These are phyloP conservation scores for Daldinia concentrica DNA, from an alignment of 495 filamentous ascomycete genomes.

Conservation along the genomic window DNA sequence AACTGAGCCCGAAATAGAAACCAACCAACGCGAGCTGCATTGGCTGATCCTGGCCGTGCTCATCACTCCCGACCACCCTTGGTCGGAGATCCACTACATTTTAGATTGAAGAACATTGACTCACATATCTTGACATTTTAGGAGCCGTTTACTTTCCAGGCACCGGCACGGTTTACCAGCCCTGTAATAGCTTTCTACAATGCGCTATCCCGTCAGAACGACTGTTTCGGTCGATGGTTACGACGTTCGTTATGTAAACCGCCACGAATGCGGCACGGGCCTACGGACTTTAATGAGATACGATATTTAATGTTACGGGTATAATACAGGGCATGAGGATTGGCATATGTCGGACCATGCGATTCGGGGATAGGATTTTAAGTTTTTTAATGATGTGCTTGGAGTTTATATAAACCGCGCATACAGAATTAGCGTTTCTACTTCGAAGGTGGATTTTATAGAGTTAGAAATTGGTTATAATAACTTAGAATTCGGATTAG, in stretches of 20 bases:
- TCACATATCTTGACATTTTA: conserved; percentile 38
- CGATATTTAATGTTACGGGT: conserved; percentile 2
- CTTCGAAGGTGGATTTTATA: conserved; percentile 11
- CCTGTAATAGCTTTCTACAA: conserved; percentile 40
- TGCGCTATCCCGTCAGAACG: conserved; percentile 17
- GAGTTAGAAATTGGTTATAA: conserved; percentile 13
- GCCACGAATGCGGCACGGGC: neutral
- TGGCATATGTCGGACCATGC: neutral
- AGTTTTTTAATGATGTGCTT: neutral
- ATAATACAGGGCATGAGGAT: neutral
- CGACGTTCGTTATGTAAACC: conserved; percentile 33
- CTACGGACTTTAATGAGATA: conserved; percentile 4
- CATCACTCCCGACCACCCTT: neutral
- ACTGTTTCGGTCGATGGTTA: conserved; percentile 20
- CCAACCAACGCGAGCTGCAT: conserved; percentile 38
- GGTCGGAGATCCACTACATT: conserved; percentile 12
- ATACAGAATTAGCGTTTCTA: neutral
- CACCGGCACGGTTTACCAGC: conserved; percentile 28
- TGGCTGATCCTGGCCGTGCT: conserved; percentile 23
- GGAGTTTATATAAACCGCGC: conserved; percentile 1
- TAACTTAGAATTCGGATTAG: conserved; percentile 14
- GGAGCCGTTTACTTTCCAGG: conserved; percentile 44
- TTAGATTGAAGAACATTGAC: conserved; percentile 30
- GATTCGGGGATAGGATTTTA: neutral
- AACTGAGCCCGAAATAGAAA: conserved; percentile 24